These are phyloP conservation scores for Salix caprea DNA, from an alignment of 345 rosid genomes.

Conservation along the genomic window DNA sequence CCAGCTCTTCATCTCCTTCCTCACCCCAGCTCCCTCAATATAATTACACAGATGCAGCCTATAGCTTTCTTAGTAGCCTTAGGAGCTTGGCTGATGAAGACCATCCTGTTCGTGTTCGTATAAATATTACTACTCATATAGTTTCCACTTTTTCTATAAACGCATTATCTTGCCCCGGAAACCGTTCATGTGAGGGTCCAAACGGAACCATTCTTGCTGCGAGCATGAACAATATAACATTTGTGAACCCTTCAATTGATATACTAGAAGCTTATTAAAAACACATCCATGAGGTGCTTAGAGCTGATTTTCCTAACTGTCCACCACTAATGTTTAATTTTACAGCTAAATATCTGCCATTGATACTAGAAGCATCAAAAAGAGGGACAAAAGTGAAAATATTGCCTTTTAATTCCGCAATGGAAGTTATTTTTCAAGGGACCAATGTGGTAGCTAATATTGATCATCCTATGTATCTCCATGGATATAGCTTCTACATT, in stretches of 20 bases:
- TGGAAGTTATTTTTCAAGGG: conserved; percentile 62
- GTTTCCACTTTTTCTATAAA: not conserved
- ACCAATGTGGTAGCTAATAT: conserved; percentile 46
- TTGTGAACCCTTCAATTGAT: conserved; percentile 1
- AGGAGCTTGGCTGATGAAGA: no score
- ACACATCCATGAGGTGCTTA: conserved; percentile 1
- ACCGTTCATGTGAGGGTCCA: conserved; percentile 11
- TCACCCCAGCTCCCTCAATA: no score
- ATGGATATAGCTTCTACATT: conserved; percentile 61
- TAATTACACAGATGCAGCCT: no score
- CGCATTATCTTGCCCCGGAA: not conserved
- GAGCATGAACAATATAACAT: conserved; percentile 21
- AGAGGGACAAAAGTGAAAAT: conserved; percentile 30
- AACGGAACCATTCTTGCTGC: not conserved
- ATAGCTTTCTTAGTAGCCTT: no score
- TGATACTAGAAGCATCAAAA: not conserved
- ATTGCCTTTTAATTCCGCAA: conserved; percentile 37
- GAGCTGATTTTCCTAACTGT: not conserved
- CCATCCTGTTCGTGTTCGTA: no score
- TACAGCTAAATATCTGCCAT: not conserved
- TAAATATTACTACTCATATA: not conserved
- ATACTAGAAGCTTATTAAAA: conserved; percentile 11
- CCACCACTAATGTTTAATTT: conserved; percentile 12
- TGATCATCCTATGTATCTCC: conserved; percentile 76
- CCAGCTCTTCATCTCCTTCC: no score